These are phyloP conservation scores for Citrus mangshanensis DNA, from an alignment of 345 rosid species.

Conservation along the genomic window DNA sequence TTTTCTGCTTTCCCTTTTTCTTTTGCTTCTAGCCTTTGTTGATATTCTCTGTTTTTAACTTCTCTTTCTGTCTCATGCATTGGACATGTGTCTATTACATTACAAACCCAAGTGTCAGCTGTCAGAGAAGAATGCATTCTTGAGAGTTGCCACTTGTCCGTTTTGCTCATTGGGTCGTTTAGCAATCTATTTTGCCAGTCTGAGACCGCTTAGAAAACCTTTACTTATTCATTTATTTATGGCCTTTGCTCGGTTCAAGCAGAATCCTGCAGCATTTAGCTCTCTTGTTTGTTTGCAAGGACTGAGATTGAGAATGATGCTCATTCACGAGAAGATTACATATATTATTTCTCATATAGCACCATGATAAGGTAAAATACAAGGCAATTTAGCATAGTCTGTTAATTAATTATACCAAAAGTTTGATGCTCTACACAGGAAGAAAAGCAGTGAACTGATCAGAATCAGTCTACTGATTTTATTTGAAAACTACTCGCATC, in stretches of 20 bases:
- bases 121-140: neutral
- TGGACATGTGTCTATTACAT: neutral
- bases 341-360: neutral
- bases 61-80: neutral
- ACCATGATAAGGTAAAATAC: neutral
- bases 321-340: neutral
- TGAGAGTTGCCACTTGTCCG: neutral
- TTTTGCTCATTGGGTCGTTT: neutral
- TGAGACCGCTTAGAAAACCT: too few relatives aligned
- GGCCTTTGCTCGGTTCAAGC: neutral
- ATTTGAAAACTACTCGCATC: neutral
- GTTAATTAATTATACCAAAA: neutral
- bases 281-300: neutral
- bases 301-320: neutral
- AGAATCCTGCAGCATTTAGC: neutral
- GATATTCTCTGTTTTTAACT: neutral
- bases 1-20: neutral
- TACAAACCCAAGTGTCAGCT: neutral
- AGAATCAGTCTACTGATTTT: neutral
- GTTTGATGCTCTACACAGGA: neutral
- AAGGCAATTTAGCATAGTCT: neutral
- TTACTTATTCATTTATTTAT: too few relatives aligned
- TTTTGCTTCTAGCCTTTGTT: neutral
- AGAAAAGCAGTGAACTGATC: neutral
- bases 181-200: neutral